phyloP scores from a whole-genome alignment of 768 basidiomycete genomes.

The Suillus clintonianus region DNA sequence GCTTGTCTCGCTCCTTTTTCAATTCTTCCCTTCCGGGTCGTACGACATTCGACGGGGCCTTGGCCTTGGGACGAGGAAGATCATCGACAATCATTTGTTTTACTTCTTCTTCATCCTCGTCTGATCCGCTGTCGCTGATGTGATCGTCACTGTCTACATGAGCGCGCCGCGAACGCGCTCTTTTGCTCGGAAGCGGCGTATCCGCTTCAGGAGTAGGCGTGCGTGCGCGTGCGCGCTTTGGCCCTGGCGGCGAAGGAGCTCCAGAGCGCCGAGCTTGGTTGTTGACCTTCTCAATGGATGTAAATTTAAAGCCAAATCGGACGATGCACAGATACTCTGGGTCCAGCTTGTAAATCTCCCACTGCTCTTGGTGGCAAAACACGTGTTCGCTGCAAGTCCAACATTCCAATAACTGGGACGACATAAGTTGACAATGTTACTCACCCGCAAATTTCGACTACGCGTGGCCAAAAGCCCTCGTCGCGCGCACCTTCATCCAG shows the following conservation, averaged over 20 bases:
- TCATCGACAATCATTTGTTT: constrained; percentile 52
- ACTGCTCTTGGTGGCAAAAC: constrained; percentile 70
- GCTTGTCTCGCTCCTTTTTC: constrained; percentile 22
- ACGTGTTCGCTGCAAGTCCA: constrained; percentile 43
- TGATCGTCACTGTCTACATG: constrained; percentile 15
- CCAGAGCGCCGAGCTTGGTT: constrained; percentile 9
- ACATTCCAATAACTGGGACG: constrained; percentile 6
- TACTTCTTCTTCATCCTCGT: constrained; percentile 48
- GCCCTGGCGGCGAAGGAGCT: constrained; percentile 10
- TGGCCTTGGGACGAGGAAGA: constrained; percentile 13
- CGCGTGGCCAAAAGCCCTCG: constrained; percentile 73
- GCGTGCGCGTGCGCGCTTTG: constrained; percentile 32
- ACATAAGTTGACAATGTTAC: constrained; percentile 17
- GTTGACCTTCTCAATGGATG: constrained; percentile 24
- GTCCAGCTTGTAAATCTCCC: constrained; percentile 86
- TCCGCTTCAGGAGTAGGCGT: constrained; percentile 24
- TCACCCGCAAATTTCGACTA: constrained; percentile 71
- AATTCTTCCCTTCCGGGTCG: constrained; percentile 35
- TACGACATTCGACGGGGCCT: constrained; percentile 6
- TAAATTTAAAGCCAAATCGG: constrained; percentile 38
- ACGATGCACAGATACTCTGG: constrained; percentile 70
- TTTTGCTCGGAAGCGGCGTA: constrained; percentile 23
- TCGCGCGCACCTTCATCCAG: constrained; percentile 56
- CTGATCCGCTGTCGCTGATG: constrained; percentile 22
- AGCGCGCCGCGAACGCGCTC: constrained; percentile 19